These are phyloP conservation scores for Hypomyces perniciosus DNA, from an alignment of 2,329 filamentous ascomycete species.

Conservation along the genomic window DNA sequence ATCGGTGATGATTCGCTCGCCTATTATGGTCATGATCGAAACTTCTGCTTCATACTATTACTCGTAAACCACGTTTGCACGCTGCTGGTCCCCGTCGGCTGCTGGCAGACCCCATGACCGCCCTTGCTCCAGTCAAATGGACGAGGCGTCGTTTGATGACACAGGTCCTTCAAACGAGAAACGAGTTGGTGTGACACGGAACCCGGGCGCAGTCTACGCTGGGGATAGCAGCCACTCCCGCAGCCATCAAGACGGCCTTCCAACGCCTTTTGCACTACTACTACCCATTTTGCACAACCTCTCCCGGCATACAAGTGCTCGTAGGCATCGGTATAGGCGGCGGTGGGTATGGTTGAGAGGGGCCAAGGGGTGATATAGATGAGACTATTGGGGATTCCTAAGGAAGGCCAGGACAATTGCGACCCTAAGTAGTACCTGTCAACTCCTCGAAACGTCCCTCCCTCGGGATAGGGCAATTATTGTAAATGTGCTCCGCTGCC, in stretches of 20 bases:
- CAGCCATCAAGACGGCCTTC: not conserved
- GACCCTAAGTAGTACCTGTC: not conserved
- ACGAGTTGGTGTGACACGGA: not conserved
- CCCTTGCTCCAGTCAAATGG: not conserved
- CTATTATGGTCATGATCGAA: not conserved
- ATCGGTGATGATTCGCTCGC: not conserved
- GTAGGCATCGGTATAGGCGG: not conserved
- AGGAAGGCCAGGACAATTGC: not conserved
- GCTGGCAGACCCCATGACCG: not conserved
- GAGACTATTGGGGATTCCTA: not conserved
- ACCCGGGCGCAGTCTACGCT: not conserved
- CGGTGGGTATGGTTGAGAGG: not conserved
- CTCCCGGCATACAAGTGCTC: not conserved
- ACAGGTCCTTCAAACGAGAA: not conserved
- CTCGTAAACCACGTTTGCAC: not conserved
- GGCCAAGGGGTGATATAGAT: not conserved
- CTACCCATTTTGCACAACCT: not conserved
- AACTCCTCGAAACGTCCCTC: not conserved
- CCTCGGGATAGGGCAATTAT: not conserved
- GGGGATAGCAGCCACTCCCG: not conserved
- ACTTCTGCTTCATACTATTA: not conserved
- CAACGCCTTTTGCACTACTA: not conserved
- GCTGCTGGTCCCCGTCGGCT: not conserved
- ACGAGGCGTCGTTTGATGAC: not conserved
- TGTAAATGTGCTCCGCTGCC: not conserved